These are phyloP conservation scores for Penicillium chermesinum DNA, from an alignment of 495 filamentous ascomycete species.

Conservation along the genomic window DNA sequence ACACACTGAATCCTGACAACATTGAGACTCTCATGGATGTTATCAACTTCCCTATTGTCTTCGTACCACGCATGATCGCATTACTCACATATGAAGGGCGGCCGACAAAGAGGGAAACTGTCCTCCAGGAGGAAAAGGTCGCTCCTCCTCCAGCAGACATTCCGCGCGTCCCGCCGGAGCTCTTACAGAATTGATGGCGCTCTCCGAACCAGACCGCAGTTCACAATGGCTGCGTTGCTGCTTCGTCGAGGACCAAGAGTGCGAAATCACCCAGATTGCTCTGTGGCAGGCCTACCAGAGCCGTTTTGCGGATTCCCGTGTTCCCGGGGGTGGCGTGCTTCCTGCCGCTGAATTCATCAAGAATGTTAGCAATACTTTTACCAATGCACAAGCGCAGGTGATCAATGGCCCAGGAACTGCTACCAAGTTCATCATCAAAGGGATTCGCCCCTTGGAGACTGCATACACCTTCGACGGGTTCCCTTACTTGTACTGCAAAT, in stretches of 20 bases:
- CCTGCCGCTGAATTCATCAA: conserved; percentile 94
- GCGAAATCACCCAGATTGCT: conserved; percentile 90
- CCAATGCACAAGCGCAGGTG: conserved; percentile 76
- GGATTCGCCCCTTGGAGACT: conserved; percentile 70
- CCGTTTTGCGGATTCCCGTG: conserved; percentile 57
- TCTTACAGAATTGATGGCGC: conserved; percentile 69
- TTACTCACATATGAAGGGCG: conserved; percentile 64
- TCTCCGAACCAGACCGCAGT: conserved; percentile 82
- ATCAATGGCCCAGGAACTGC: conserved; percentile 51
- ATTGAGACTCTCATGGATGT: conserved; percentile 61
- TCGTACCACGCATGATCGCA: conserved; percentile 71
- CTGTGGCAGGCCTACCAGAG: conserved; percentile 95
- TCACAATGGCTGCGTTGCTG: conserved; percentile 67
- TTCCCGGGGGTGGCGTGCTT: conserved; percentile 56
- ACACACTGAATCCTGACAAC: conserved; percentile 80
- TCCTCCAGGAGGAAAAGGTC: conserved; percentile 43
- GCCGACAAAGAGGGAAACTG: conserved; percentile 34
- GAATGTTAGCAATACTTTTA: conserved; percentile 79
- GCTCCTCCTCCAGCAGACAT: conserved; percentile 56
- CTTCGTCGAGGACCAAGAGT: conserved; percentile 76
- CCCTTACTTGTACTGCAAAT: conserved; percentile 52
- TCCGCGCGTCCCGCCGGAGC: conserved; percentile 66
- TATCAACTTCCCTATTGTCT: conserved; percentile 56
- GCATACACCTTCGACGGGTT: conserved; percentile 66
- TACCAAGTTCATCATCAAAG: conserved; percentile 86